Evolutionary conservation across 75 land plant species (phyloP), one percentile per base, ranked within the genome.

Genomic region (Ceratopteris richardii): DNA sequence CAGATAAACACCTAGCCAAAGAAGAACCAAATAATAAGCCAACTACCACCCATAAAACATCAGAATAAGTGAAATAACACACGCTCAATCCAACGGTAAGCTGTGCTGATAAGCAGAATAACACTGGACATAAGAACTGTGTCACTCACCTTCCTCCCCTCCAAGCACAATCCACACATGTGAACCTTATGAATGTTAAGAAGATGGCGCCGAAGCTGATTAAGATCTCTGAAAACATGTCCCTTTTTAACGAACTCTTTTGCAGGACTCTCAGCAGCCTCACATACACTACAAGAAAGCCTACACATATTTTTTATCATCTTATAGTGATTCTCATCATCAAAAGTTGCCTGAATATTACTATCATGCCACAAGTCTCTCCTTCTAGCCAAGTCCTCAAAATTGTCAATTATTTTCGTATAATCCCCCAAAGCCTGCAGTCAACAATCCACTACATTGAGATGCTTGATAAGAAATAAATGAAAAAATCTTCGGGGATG

Each of bases 161-260:
- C 86, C 79, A 95, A 71, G 64, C 99, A 95, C 18, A 95, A 60
- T 31, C 63, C 77, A 66, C 99, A 95, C 88, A 90, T 90, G 63
- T 75, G 33, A 68, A 84, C 71, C 36, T 61, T 80, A 61, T 95
- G 99, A 53, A 27, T 62, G 51, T 77, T 69, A 47, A 67, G 76
- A 17, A 86, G 71, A 58, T 95, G 99, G 21, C 88, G 75, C 41
- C 80, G 85, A 44, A 95, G 55, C 36, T 80, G 83, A 25, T 90
- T 88, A 52, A 95, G 69, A 41, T 72, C 78, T 68, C 70, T 68
- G 60, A 84, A 95, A 39, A 57, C 77, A 27, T 39, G 51, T 60
- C 77, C 72, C 25, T 76, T 75, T 65, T 73, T 85, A 23, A 72
- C 26, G 18, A 54, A 73, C 31, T 74, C 88, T 54, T 71, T 72